Evolutionary conservation across 257 asterid genomes (phyloP).

Genomic region (Cynanchum wilfordii): DNA sequence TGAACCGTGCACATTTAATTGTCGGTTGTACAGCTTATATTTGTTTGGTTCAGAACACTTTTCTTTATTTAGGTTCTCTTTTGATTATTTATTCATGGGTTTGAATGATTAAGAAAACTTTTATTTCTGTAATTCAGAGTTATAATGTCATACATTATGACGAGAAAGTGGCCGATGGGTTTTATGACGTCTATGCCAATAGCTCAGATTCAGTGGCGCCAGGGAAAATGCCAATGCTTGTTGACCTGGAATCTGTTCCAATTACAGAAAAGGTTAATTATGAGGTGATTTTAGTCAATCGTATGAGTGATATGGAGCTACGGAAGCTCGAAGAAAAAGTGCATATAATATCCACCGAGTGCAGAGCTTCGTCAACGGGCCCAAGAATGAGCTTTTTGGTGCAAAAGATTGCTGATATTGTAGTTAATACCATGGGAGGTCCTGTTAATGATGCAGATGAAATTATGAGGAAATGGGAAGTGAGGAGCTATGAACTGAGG

Average conservation of each 20-base stretch:
- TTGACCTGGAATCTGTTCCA: constrained; percentile 64
- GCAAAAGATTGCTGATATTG: constrained; percentile 75
- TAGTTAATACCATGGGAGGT: constrained; percentile 89
- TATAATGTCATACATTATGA: constrained; percentile 76
- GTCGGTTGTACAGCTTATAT: not conserved
- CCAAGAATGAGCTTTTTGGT: constrained; percentile 46
- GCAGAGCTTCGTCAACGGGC: constrained; percentile 42
- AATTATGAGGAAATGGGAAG: constrained; percentile 72
- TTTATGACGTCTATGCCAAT: constrained; percentile 83
- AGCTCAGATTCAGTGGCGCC: constrained; percentile 54
- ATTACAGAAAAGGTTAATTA: constrained; percentile 49
- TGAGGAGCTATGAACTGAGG: constrained; percentile 62
- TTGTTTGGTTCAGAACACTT: not conserved
- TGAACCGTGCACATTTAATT: not conserved
- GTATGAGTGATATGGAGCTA: constrained; percentile 58
- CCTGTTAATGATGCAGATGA: constrained; percentile 90
- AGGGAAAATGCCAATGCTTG: constrained; percentile 69
- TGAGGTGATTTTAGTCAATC: constrained; percentile 82
- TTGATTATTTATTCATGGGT: not conserved
- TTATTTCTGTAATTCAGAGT: constrained; percentile 53
- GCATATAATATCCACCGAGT: constrained; percentile 49
- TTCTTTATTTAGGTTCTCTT: constrained; percentile 5
- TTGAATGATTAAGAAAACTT: not conserved
- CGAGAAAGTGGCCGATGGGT: constrained; percentile 87
- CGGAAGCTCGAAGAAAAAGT: constrained; percentile 82